A percentile compares a stretch with the other conserved stretches of the same genome.
phyloP scores from a whole-genome alignment of 192 early-diverging fungal species.

The Rhizophagus sp. region DNA sequence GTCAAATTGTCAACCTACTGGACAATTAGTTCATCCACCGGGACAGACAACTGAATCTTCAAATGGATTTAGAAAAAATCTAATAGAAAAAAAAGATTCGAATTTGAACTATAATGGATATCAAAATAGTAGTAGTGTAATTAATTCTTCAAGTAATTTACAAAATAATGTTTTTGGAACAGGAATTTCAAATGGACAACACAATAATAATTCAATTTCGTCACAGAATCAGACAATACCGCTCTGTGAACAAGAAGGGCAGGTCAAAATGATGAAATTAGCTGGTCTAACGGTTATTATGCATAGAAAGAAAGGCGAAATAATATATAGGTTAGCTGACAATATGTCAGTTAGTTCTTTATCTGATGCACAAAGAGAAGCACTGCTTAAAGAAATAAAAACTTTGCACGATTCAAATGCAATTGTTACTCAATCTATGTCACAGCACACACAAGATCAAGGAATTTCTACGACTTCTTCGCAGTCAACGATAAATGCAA shows the following conservation, averaged over 20 bases:
- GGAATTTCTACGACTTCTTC: background rate
- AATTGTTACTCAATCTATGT: background rate
- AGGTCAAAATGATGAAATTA: slow-evolving; percentile 15
- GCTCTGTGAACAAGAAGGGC: background rate
- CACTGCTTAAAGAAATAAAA: slow-evolving; percentile 49
- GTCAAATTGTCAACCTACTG: background rate
- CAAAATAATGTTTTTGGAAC: background rate
- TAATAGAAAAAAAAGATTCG: background rate
- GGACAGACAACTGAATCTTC: background rate
- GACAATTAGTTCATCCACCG: no score
- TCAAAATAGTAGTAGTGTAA: background rate
- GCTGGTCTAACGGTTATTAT: slow-evolving; percentile 49
- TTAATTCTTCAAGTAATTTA: background rate
- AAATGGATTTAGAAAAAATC: background rate
- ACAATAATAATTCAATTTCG: background rate
- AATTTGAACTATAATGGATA: background rate
- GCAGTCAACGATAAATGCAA: background rate
- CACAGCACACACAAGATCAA: background rate
- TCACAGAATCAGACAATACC: background rate
- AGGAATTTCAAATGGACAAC: background rate
- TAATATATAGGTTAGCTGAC: slow-evolving; percentile 57
- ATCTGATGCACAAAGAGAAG: slow-evolving; percentile 43
- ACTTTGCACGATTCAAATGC: slow-evolving; percentile 46
- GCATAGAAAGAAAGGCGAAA: slow-evolving; percentile 46
- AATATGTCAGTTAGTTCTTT: slow-evolving; percentile 54